Percentiles rank a stretch among this genome's conserved stretches.
Conservation (phyloP, 73 alveolate genomes). For the Paramecium tetraurelia region DNA sequence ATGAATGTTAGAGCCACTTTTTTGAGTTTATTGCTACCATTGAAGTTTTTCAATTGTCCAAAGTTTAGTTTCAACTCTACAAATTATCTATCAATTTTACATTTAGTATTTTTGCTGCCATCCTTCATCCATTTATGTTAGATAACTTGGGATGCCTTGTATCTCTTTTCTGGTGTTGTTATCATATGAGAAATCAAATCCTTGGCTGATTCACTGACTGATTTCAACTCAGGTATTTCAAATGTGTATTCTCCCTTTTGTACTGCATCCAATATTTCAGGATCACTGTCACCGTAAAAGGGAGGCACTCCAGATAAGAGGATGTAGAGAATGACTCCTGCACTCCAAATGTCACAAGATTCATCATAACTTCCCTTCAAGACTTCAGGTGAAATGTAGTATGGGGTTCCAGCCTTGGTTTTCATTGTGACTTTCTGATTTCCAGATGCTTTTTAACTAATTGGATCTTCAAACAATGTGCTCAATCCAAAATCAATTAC, state of each 20-base stretch:
- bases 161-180: conserved; percentile 63
- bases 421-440: conserved; percentile 57
- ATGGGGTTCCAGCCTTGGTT: conserved; percentile 71
- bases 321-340: conserved; percentile 73
- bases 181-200: conserved; percentile 71
- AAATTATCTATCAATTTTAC: neutral
- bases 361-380: conserved; percentile 73
- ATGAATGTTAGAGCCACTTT: conserved; percentile 64
- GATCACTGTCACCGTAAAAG: conserved; percentile 72
- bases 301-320: conserved; percentile 77
- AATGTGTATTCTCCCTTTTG: conserved; percentile 65
- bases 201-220: conserved; percentile 65
- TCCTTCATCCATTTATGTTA: conserved; percentile 68
- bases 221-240: conserved; percentile 56
- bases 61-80: conserved; percentile 48
- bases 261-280: conserved; percentile 67
- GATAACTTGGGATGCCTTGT: conserved; percentile 63
- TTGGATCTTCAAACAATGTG: conserved; percentile 66
- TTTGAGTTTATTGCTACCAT: conserved; percentile 52
- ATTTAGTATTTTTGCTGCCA: conserved; percentile 54
- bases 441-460: neutral
- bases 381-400: conserved; percentile 74
- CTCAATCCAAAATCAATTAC: conserved; percentile 75
- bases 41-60: conserved; percentile 38
- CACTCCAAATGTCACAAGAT: conserved; percentile 74